These are phyloP conservation scores for Stephanocyclus meneghinianus DNA, from an alignment of 352 stramenopile genomes.

Conservation along the genomic window DNA sequence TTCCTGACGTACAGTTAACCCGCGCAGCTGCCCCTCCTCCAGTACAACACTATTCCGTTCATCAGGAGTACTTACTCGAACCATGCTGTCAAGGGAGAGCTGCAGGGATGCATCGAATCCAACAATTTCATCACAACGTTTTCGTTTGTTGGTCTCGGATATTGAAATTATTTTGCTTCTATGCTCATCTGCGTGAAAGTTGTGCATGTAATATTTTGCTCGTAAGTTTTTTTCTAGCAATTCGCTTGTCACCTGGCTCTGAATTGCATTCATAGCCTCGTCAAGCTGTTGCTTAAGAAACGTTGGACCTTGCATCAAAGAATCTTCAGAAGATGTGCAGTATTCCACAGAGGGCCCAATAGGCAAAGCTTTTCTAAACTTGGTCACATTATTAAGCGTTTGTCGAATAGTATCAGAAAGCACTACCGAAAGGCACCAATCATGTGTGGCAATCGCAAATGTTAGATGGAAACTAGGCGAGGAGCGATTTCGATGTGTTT, in stretches of 20 bases:
- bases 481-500: constrained; percentile 12
- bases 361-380: constrained; percentile 46
- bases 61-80: constrained; percentile 43
- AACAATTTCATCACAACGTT: constrained; percentile 29
- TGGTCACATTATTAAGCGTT: constrained; percentile 23
- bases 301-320: not conserved
- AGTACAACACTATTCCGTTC: constrained; percentile 45
- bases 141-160: not conserved
- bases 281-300: constrained; percentile 29
- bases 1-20: constrained; percentile 51
- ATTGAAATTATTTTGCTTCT: constrained; percentile 31
- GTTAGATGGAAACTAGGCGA: constrained; percentile 72
- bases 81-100: constrained; percentile 25
- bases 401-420: constrained; percentile 49
- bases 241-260: constrained; percentile 40
- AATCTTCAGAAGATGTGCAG: not conserved
- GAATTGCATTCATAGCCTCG: constrained; percentile 20
- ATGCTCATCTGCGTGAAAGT: constrained; percentile 32
- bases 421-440: constrained; percentile 72
- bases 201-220: constrained; percentile 41
- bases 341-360: constrained; percentile 39
- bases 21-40: constrained; percentile 33
- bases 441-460: constrained; percentile 76
- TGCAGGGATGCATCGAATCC: constrained; percentile 22
- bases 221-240: constrained; percentile 47